phyloP scores from a whole-genome alignment of 768 basidiomycete species.

The Termitomyces sp. region DNA sequence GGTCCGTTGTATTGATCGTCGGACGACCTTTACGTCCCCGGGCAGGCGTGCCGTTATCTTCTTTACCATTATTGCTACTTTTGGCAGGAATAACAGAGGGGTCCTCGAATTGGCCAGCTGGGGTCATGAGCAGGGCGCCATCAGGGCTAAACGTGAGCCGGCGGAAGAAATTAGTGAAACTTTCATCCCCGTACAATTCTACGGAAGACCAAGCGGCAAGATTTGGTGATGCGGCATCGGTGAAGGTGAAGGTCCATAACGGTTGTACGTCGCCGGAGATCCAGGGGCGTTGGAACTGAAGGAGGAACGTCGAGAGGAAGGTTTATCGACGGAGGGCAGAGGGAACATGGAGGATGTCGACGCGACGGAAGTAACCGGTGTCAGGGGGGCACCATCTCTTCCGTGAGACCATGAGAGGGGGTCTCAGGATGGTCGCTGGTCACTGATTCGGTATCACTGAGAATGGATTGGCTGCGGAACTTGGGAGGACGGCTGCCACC shows the following conservation, averaged over 20 bases:
- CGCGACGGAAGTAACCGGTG: slow-evolving; percentile 63
- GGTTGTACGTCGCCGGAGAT: slow-evolving; percentile 56
- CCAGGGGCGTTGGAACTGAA: slow-evolving; percentile 81
- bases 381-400: slow-evolving; percentile 40
- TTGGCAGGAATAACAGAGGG: slow-evolving; percentile 49
- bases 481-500: slow-evolving; percentile 47
- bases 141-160: slow-evolving; percentile 93
- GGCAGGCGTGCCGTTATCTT: slow-evolving; percentile 37
- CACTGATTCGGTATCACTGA: slow-evolving; percentile 65
- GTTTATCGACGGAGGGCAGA: slow-evolving; percentile 57
- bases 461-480: slow-evolving; percentile 64
- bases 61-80: slow-evolving; percentile 13
- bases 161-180: slow-evolving; percentile 92
- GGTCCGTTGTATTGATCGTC: slow-evolving; percentile 27
- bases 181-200: slow-evolving; percentile 92
- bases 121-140: slow-evolving; percentile 88
- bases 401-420: slow-evolving; percentile 16
- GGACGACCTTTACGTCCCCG: slow-evolving; percentile 58
- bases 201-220: slow-evolving; percentile 51
- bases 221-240: slow-evolving; percentile 69
- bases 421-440: slow-evolving; percentile 44
- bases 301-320: slow-evolving; percentile 52
- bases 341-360: slow-evolving; percentile 70
- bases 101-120: slow-evolving; percentile 97
- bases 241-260: slow-evolving; percentile 79